Percentiles rank a stretch among this genome's conserved stretches.
phyloP scores from a whole-genome alignment of 179 eudicot genomes.

The Carnegiea gigantea region DNA sequence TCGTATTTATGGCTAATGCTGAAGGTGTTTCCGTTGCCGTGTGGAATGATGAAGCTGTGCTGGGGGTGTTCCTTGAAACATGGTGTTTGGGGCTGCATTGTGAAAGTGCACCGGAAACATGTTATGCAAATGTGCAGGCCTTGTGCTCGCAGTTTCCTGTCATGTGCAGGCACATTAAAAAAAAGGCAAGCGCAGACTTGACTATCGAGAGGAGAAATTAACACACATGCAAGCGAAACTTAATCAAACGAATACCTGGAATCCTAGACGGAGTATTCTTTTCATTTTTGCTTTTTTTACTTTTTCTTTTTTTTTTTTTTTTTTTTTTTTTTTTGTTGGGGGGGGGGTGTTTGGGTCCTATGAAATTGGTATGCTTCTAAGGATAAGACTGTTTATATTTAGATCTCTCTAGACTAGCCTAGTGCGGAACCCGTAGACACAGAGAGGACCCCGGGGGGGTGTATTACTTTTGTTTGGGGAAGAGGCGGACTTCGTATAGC shows the following conservation, averaged over 20 bases:
- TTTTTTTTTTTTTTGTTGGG: too few species aligned
- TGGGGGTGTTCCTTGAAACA: slow-evolving; percentile 47
- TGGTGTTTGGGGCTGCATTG: slow-evolving; percentile 34
- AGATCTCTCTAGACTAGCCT: too few species aligned
- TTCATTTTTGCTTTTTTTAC: not conserved
- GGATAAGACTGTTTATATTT: too few species aligned
- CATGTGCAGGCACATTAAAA: slow-evolving; percentile 10
- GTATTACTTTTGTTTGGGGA: not conserved
- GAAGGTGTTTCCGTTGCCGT: slow-evolving; percentile 40
- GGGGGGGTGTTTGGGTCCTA: too few species aligned
- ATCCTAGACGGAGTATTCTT: not conserved
- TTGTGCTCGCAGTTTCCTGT: slow-evolving; percentile 52
- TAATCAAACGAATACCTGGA: not conserved
- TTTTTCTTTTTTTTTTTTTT: too few species aligned
- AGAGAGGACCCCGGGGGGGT: too few species aligned
- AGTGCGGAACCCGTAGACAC: too few species aligned
- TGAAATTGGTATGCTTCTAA: too few species aligned
- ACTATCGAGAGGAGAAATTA: not conserved
- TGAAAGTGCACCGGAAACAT: slow-evolving; percentile 55
- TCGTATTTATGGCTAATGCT: slow-evolving; percentile 22
- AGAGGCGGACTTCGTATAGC: not conserved
- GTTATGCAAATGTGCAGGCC: slow-evolving; percentile 51
- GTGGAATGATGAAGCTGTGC: slow-evolving; percentile 41
- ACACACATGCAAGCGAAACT: not conserved
- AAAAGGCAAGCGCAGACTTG: slow-evolving; percentile 3